These are phyloP conservation scores for Cytauxzoon felis DNA, from an alignment of 169 alveolate genomes.

Conservation along the genomic window DNA sequence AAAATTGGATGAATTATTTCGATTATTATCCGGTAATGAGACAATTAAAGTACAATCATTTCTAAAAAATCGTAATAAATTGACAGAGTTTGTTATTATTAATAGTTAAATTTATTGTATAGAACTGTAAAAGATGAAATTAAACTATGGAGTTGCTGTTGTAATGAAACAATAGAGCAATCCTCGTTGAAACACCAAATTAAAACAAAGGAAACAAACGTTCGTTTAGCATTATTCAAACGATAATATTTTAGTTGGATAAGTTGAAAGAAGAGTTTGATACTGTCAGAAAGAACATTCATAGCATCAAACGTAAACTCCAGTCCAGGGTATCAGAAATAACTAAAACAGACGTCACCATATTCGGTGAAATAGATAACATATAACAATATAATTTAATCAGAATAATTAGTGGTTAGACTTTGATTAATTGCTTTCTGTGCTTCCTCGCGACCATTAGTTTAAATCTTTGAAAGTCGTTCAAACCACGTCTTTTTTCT, in stretches of 20 bases:
- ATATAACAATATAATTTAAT: slow-evolving; percentile 1
- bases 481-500: slow-evolving; percentile 72
- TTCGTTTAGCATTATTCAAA: not conserved
- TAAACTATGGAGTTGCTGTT: slow-evolving; percentile 33
- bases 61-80: slow-evolving; percentile 24
- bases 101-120: not conserved
- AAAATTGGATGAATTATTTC: slow-evolving; percentile 11
- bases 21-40: slow-evolving; percentile 35
- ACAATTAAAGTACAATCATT: slow-evolving; percentile 18
- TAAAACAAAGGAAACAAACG: slow-evolving; percentile 20
- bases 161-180: slow-evolving; percentile 31
- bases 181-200: slow-evolving; percentile 12
- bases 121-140: slow-evolving; percentile 44
- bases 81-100: slow-evolving; percentile 16
- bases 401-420: not conserved
- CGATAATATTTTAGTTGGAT: not conserved
- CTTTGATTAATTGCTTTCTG: slow-evolving; percentile 61
- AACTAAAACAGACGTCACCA: slow-evolving; percentile 19
- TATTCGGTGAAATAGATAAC: slow-evolving; percentile 55
- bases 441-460: slow-evolving; percentile 71
- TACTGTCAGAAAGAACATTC: slow-evolving; percentile 2
- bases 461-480: slow-evolving; percentile 85
- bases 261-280: slow-evolving; percentile 29
- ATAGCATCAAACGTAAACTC: slow-evolving; percentile 24
- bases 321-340: slow-evolving; percentile 25